These are phyloP conservation scores for barrel medic (Medicago truncatula) DNA, from an alignment of 306 rosid genomes.

Conservation along the genomic window MtrunA17r5.0-ANR NC_053046.1:10548501-10549000, in stretches of 20 bases:
- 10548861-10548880: background rate
- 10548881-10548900: background rate
- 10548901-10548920: background rate
- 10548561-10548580: constrained; percentile 8
- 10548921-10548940: background rate
- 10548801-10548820: constrained; percentile 27
- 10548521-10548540: background rate
- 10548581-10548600: constrained; percentile 10
- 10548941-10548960: background rate
- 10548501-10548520: background rate
- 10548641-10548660: background rate
- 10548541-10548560: background rate
- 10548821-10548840: constrained; percentile 1
- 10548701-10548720: constrained; percentile 24
- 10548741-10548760: constrained; percentile 29
- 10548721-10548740: background rate
- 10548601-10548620: constrained; percentile 26
- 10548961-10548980: background rate
- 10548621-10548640: constrained; percentile 39
- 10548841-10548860: background rate
- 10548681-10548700: constrained; percentile 16
- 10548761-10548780: background rate
- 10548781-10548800: constrained; percentile 9
- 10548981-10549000: no score
- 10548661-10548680: constrained; percentile 36